Evolutionary conservation across 2,329 filamentous ascomycete species (phyloP), one percentile per base, ranked within the genome.

Genomic region (Pseudocercospora crystallina): DNA sequence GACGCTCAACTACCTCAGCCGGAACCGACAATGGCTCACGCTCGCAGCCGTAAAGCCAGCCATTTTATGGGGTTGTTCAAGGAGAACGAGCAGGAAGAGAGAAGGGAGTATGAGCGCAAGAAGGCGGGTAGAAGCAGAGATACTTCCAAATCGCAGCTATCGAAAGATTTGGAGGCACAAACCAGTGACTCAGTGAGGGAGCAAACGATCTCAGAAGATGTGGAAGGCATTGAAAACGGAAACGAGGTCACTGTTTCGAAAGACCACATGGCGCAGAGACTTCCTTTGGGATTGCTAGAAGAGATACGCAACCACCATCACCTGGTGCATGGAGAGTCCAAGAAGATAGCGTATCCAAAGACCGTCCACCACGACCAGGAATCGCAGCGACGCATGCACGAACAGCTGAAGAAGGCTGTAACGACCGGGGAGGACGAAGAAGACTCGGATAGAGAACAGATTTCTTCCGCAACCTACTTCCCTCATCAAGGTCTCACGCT

Each of bases 391-490:
- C 43, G 47, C 8, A 37, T 53, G 14, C 53, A 55, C 29, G 46
- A 53, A 31, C 39, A 48, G 36, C 35, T 53, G 35, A 50, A 49
- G 15, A 50, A 56, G 29, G 43, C 51, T 29, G 51, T 58, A 15
- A 49, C 56, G 60, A 70, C 72, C 20, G 79, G 78, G 31, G 78
- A 81, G 11, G 78, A 81, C 10, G 79, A 80, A 41, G 78, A 81
- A n/a, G 80, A 82, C 31, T 90, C 87, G 11, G 86, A 88, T 51
- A 84, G 88, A 66, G 89, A 94, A 68, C 89, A 92, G 69, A 90
- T 94, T 56, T 90, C 87, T n/a, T 92, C 87, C 30, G 89, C 89
- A 17, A 78, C 90, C 35, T 94, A 94, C 66, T 78, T 90, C 41
- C 89, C 89, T 36, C 89, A 92, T 73, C 84, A 89, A 61, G 77